These are phyloP conservation scores for Neurospora discreta DNA, from an alignment of 495 filamentous ascomycete species.

Conservation along the genomic window DNA sequence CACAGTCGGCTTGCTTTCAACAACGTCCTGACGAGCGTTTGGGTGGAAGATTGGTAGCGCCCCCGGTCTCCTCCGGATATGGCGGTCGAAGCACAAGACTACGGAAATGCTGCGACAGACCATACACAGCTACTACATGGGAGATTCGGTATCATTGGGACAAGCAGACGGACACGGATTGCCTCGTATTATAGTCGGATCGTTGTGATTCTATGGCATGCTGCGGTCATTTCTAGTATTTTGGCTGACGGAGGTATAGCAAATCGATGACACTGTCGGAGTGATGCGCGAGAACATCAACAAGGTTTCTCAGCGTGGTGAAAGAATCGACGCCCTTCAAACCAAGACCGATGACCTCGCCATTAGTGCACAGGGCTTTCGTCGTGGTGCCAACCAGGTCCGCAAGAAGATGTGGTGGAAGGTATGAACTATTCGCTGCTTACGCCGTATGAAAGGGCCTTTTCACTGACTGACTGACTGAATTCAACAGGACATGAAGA, in stretches of 20 bases:
- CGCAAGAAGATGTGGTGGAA: constrained; percentile 79
- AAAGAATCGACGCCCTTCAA: constrained; percentile 77
- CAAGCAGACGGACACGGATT: background rate
- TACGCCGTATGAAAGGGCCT: background rate
- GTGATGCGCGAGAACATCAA: constrained; percentile 93
- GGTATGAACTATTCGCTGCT: constrained; percentile 5
- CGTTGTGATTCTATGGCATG: background rate
- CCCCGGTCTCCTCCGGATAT: background rate
- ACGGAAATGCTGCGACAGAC: background rate
- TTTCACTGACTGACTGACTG: background rate
- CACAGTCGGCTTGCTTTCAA: background rate
- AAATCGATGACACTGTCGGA: constrained; percentile 91
- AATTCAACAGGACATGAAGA: constrained; percentile 77
- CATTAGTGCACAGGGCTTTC: constrained; percentile 82
- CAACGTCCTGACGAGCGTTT: background rate
- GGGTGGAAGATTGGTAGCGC: background rate
- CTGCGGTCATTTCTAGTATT: background rate
- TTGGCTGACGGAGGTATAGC: constrained; percentile 40
- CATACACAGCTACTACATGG: background rate
- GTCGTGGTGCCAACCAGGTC: constrained; percentile 87
- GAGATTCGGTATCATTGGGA: background rate
- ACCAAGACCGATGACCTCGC: constrained; percentile 94
- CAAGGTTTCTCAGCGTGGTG: constrained; percentile 85
- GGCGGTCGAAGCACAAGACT: background rate
- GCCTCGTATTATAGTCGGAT: background rate